Evolutionary conservation across 805 yeast genomes (phyloP).

Genomic region (Alloascoidea hylecoeti): DNA sequence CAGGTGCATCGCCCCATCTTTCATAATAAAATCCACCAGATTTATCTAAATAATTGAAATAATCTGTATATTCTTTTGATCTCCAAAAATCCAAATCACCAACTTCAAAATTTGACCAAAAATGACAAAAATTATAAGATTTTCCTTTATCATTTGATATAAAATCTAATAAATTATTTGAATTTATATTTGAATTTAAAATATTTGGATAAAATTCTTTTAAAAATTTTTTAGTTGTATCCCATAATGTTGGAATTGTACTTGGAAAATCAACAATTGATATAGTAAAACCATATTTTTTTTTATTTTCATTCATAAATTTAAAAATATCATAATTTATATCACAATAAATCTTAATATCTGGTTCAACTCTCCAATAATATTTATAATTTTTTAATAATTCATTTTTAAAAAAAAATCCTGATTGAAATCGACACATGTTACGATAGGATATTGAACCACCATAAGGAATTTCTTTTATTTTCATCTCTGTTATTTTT

Average conservation of each 20-base stretch:
- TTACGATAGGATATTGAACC: constrained; percentile 64
- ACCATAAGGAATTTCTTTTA: constrained; percentile 43
- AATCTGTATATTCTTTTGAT: constrained; percentile 50
- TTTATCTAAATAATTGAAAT: constrained; percentile 61
- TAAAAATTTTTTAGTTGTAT: constrained; percentile 48
- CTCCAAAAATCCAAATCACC: constrained; percentile 69
- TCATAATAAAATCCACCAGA: constrained; percentile 91
- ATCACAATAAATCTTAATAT: constrained; percentile 69
- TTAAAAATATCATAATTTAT: constrained; percentile 64
- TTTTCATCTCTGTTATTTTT: constrained; percentile 37
- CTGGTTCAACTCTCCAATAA: constrained; percentile 95
- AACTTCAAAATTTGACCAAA: constrained; percentile 86
- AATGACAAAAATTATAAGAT: constrained; percentile 71
- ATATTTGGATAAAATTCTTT: constrained; percentile 39
- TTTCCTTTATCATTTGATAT: constrained; percentile 50
- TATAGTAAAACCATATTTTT: constrained; percentile 67
- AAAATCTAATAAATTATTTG: constrained; percentile 55
- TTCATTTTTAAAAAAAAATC: constrained; percentile 75
- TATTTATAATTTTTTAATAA: constrained; percentile 62
- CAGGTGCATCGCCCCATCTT: constrained; percentile 94
- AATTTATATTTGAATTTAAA: constrained; percentile 32
- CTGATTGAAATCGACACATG: constrained; percentile 88
- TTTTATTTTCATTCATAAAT: constrained; percentile 65
- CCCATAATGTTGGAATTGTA: constrained; percentile 71
- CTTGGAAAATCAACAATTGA: constrained; percentile 59